Evolutionary conservation across 208 protist genomes (phyloP), one percentile per base, ranked within the genome.

Genomic region (Phytomonas sp.): DNA sequence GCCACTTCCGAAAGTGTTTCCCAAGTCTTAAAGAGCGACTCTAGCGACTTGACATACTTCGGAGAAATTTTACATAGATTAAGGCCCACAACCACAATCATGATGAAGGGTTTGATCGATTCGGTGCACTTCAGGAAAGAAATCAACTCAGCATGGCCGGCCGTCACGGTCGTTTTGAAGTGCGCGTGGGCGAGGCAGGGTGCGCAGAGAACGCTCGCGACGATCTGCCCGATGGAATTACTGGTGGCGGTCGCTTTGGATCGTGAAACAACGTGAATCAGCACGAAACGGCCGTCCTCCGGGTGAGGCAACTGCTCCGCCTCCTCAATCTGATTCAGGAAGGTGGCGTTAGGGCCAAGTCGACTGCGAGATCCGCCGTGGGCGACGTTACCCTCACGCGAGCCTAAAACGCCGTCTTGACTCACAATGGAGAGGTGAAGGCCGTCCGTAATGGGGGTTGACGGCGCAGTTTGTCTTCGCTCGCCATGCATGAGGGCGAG

Each of bases 201-300:
- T 59, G 72, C 64, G 11, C 78, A 73, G 33, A 89, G 69, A 17
- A 89, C 74, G 11, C 70, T 36, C 9, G 72, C 78, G 36, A 89
- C 68, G 32, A 75, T 62, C 56, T 81, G 62, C 23, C 80, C 83
- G n/a, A 85, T 60, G 8, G 79, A 71, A 1, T 60, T 53, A 4
- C 73, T 78, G 28, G 65, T 64, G 56, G 65, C 59, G 28, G 68
- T 60, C 0, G 43, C 36, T 28, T 79, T 62, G 5, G 77, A 71
- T 15, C 56, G 69, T 15, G 79, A 63, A 40, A 89, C 76, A n/a
- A 81, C 68, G 63, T 89, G 83, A 17, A 89, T 72, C 0, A 86
- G 72, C 9, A 86, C 80, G 20, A 26, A 26, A 26, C 23, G 46
- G 6, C 4, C 4, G 0, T 26, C 20, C 20, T 56, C 46, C 20